Evolutionary conservation across 352 stramenopile species (phyloP).

Genomic region (Globisporangium acanthophoron): DNA sequence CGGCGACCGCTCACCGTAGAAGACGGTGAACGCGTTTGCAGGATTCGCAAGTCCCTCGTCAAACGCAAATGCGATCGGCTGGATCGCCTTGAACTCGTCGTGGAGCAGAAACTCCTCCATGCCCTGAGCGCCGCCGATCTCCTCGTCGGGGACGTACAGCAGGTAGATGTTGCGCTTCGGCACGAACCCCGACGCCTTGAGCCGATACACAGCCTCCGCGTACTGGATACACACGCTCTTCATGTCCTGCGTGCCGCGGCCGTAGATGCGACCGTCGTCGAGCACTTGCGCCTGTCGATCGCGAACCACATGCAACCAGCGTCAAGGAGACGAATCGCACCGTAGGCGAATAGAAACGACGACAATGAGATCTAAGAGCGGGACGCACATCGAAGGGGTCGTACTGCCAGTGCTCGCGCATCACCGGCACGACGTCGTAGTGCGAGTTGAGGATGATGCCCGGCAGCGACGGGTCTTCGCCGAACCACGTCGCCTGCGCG

Average conservation of each 20-base stretch:
- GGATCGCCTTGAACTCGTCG: slow-evolving; percentile 73
- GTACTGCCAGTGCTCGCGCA: no score
- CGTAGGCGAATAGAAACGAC: no score
- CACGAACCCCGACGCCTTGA: slow-evolving; percentile 61
- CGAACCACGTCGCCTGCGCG: no score
- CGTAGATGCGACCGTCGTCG: no score
- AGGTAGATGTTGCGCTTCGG: slow-evolving; percentile 90
- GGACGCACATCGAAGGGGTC: no score
- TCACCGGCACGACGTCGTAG: no score
- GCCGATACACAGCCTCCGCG: slow-evolving; percentile 79
- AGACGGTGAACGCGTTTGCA: slow-evolving; percentile 90
- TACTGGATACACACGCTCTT: slow-evolving; percentile 97
- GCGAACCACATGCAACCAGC: no score
- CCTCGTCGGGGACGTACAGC: slow-evolving; percentile 92
- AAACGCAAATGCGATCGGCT: slow-evolving; percentile 88
- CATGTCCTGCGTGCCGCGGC: slow-evolving; percentile 93
- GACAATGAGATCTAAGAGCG: no score
- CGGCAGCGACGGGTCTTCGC: no score
- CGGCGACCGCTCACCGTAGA: slow-evolving; percentile 93
- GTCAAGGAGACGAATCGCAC: no score
- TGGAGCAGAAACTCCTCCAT: slow-evolving; percentile 91
- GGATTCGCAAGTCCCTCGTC: slow-evolving; percentile 94
- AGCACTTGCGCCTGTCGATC: no score
- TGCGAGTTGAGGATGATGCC: no score
- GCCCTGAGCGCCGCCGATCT: slow-evolving; percentile 91